Evolutionary conservation across 108 stramenopile genomes (phyloP), one percentile per base, ranked within the genome.

Genomic region (Asterionellopsis glacialis): DNA sequence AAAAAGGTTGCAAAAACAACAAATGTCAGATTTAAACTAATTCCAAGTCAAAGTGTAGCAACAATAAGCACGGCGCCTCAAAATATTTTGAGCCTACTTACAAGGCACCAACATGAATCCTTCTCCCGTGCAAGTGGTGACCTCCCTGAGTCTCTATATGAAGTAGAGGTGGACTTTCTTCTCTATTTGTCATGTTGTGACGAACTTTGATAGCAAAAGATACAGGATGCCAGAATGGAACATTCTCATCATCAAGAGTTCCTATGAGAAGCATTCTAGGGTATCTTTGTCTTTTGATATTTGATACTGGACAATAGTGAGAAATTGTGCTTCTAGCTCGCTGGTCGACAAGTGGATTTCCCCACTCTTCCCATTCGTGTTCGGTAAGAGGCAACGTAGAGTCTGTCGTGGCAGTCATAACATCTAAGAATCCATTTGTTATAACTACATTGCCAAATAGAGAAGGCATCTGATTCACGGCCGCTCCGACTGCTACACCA

Each of bases 351-450:
- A 41, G 12, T 39, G 85, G 82, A 54, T 87, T 73, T 1, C 83
- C 83, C 65, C 76, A 90, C 64, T 90, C 88, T 22, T 83, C 83
- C 51, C 69, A 78, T 70, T 90, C 88, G 52, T 86, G 83, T n/a
- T 72, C 62, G 9, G 85, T 87, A 9, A 90, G 33, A 33, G 33
- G 66, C 11, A 83, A 58, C 12, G 64, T 53, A 9, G 69, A 52
- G 39, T 84, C 76, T 13, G 47, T 53, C 81, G 85, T 77, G 16
- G 88, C 68, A 18, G 44, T 50, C 6, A 54, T 18, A 10, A 86
- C 75, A 58, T 86, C 83, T 40, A 90, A 48, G 45, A 90, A 86
- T 0, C 85, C 78, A 60, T 79, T 80, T 41, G 67, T 63, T 42
- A 79, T 50, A 6, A 77, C 41, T 12, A 69, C 70, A 43, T 53